Conservation (phyloP, 345 rosid genomes). For the Capsella bursapastoris region DNA sequence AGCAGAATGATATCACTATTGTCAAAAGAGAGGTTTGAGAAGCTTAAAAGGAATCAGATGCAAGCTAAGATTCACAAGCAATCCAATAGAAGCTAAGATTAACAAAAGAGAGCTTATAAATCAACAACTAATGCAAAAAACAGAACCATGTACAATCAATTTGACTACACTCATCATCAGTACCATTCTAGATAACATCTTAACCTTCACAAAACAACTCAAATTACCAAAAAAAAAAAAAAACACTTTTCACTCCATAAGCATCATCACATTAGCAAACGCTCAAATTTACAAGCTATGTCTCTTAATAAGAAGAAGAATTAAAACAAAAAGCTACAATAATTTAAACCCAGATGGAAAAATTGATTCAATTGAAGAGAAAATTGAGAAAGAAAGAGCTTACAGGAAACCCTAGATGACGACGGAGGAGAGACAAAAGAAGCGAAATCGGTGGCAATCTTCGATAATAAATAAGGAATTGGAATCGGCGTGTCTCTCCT, state of each 20-base stretch:
- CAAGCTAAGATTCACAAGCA: conserved; percentile 8
- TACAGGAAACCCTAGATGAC: conserved; percentile 45
- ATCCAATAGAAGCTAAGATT: conserved; percentile 4
- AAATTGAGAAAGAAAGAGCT: conserved; percentile 1
- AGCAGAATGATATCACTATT: background rate
- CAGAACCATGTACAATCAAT: conserved; percentile 1
- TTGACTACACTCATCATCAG: background rate
- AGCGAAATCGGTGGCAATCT: conserved; percentile 14
- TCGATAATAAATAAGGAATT: background rate
- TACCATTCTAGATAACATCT: background rate
- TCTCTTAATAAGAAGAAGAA: background rate
- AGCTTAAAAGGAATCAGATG: conserved; percentile 12
- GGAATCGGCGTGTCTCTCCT: conserved; percentile 23
- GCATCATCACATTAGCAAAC: conserved; percentile 4
- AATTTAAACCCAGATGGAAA: conserved; percentile 9
- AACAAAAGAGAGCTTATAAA: conserved; percentile 3
- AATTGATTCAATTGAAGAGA: background rate
- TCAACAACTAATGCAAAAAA: background rate
- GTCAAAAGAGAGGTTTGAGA: background rate
- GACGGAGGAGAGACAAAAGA: conserved; percentile 21
- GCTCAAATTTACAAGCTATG: conserved; percentile 22
- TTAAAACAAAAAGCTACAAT: background rate
- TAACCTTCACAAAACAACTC: background rate
- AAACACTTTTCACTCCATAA: background rate
- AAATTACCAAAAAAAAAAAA: background rate